A percentile compares a stretch with the other conserved stretches of the same genome.
These are phyloP conservation scores for Rhododendron griersonianum DNA, from an alignment of 148 eudicot species.

Conservation along the genomic window DNA sequence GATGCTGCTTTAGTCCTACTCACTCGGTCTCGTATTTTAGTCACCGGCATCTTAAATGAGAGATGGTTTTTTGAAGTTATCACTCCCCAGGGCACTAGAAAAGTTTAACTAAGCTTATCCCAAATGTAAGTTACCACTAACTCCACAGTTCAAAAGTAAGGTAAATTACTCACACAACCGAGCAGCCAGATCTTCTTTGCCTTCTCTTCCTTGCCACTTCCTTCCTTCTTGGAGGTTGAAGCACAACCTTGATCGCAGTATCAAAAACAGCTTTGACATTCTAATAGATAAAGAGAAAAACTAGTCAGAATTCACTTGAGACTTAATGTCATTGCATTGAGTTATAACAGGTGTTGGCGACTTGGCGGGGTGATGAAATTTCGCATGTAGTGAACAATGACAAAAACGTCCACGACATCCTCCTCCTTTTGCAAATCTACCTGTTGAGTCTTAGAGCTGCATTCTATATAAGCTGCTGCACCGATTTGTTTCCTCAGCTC, in stretches of 20 bases:
- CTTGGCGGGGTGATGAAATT: neutral
- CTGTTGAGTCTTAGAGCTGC: conserved; percentile 99
- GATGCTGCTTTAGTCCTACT: neutral
- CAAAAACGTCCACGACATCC: neutral
- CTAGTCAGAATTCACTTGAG: neutral
- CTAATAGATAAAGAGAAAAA: conserved; percentile 25
- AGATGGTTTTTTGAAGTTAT: neutral
- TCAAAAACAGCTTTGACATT: conserved; percentile 91
- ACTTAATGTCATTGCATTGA: neutral
- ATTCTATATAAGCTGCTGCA: conserved; percentile 92
- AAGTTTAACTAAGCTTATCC: too few species aligned
- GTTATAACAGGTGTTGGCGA: neutral
- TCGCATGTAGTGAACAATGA: neutral
- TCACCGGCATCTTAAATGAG: neutral
- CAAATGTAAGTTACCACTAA: neutral
- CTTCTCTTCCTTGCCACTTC: conserved; percentile 58
- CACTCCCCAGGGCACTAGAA: neutral
- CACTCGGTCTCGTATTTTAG: neutral
- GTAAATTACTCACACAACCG: conserved; percentile 64
- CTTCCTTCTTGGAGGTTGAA: conserved; percentile 92
- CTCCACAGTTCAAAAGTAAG: neutral
- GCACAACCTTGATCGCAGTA: conserved; percentile 89
- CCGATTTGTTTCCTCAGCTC: conserved; percentile 97
- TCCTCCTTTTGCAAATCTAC: conserved; percentile 23
- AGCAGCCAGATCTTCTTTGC: conserved; percentile 63